Evolutionary conservation across 495 filamentous ascomycete species (phyloP).

Genomic region (Symbiotaphrina buchneri): DNA sequence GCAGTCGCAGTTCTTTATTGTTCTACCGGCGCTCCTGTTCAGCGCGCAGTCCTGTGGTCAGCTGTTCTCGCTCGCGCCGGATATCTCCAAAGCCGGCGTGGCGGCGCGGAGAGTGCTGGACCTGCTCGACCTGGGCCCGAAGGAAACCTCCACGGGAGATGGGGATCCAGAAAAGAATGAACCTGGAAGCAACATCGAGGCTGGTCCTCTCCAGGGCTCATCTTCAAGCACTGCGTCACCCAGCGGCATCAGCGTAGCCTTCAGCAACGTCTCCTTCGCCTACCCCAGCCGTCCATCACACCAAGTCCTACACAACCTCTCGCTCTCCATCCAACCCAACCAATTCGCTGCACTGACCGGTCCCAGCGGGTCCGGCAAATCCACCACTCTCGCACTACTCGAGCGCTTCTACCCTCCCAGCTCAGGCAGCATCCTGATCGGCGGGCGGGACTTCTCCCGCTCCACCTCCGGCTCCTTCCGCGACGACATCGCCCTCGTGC

Average conservation of each 20-base stretch:
- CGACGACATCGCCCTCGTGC: slow-evolving; percentile 25
- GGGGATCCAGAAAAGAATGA: slow-evolving; percentile 1
- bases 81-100: neutral
- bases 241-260: slow-evolving; percentile 25
- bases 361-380: slow-evolving; percentile 37
- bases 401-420: slow-evolving; percentile 32
- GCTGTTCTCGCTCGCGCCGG: neutral
- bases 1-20: slow-evolving; percentile 47
- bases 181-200: slow-evolving; percentile 5
- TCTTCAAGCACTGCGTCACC: slow-evolving; percentile 12
- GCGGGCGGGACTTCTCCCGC: slow-evolving; percentile 20
- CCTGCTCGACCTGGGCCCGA: slow-evolving; percentile 7
- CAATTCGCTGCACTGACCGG: slow-evolving; percentile 38
- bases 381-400: slow-evolving; percentile 32
- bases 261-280: slow-evolving; percentile 29
- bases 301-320: slow-evolving; percentile 19
- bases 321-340: slow-evolving; percentile 28
- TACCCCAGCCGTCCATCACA: slow-evolving; percentile 24
- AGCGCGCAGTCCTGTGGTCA: neutral
- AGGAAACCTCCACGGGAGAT: slow-evolving; percentile 5
- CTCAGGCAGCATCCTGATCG: slow-evolving; percentile 18
- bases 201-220: slow-evolving; percentile 16
- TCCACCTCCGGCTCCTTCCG: slow-evolving; percentile 10
- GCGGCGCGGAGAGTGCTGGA: slow-evolving; percentile 10
- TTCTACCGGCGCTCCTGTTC: slow-evolving; percentile 23